Conservation (phyloP, 2,329 filamentous ascomycete species). For the Xylaria arbuscula region DNA sequence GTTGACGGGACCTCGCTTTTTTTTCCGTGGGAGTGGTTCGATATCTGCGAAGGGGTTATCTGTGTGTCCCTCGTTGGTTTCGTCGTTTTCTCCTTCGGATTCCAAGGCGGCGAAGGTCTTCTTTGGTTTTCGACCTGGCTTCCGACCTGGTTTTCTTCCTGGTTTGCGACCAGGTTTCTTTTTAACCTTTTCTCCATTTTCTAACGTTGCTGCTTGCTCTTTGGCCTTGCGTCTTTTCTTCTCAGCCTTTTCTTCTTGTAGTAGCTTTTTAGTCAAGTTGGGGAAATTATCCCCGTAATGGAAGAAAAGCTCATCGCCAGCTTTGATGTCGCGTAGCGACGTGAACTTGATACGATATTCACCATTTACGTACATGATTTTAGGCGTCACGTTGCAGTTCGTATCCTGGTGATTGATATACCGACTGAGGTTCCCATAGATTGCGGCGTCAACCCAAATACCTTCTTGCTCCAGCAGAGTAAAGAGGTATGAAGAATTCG, state of each 20-base stretch:
- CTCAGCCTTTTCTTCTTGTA: constrained; percentile 57
- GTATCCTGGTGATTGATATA: constrained; percentile 82
- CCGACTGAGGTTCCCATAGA: constrained; percentile 81
- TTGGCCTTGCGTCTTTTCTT: constrained; percentile 49
- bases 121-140: constrained; percentile 48
- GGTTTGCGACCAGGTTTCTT: constrained; percentile 49
- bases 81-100: constrained; percentile 46
- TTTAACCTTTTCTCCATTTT: constrained; percentile 42
- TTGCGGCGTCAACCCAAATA: constrained; percentile 78
- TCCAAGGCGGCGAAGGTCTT: constrained; percentile 48
- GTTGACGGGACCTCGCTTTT: constrained; percentile 43
- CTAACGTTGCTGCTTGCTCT: constrained; percentile 42
- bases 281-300: constrained; percentile 80
- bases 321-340: constrained; percentile 72
- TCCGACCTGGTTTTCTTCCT: constrained; percentile 47
- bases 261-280: constrained; percentile 66
- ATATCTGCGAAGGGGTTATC: constrained; percentile 44
- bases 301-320: constrained; percentile 83
- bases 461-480: constrained; percentile 69
- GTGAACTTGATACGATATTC: constrained; percentile 81
- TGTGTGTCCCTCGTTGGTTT: constrained; percentile 39
- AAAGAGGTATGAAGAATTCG: constrained; percentile 73
- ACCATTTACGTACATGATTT: constrained; percentile 78
- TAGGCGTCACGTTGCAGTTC: constrained; percentile 71
- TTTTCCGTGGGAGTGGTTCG: constrained; percentile 41